Evolutionary conservation across 805 yeast species (phyloP).

Genomic region (Deakozyma indianensis): DNA sequence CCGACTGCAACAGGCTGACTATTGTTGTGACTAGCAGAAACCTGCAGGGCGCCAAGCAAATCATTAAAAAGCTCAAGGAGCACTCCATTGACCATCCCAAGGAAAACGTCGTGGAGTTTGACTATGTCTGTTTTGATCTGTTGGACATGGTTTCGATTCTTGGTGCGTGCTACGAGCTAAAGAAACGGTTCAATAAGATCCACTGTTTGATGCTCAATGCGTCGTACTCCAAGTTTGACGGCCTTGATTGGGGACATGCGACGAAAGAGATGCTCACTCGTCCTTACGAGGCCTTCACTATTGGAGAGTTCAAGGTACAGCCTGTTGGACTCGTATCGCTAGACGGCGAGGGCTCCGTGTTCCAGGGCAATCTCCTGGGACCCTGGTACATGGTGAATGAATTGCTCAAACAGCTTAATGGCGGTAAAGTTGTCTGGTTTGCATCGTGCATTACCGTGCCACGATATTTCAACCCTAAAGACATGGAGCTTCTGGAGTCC

Average conservation of each 20-base stretch:
- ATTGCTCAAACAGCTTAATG: constrained; percentile 40
- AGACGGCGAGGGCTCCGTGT: constrained; percentile 77
- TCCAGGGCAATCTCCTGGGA: constrained; percentile 94
- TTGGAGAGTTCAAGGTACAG: constrained; percentile 77
- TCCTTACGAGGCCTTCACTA: constrained; percentile 76
- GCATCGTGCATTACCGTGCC: constrained; percentile 74
- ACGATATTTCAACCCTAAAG: constrained; percentile 55
- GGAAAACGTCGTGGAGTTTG: constrained; percentile 57
- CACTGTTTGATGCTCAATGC: constrained; percentile 80
- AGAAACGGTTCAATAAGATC: constrained; percentile 45
- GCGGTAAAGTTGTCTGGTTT: constrained; percentile 71
- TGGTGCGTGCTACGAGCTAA: constrained; percentile 57
- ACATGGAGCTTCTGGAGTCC: constrained; percentile 53
- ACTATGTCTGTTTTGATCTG: constrained; percentile 81
- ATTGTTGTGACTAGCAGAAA: constrained; percentile 83
- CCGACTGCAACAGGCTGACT: constrained; percentile 44
- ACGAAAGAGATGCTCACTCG: constrained; percentile 44
- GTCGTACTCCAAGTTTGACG: constrained; percentile 76
- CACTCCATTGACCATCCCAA: constrained; percentile 6
- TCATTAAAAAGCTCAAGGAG: constrained; percentile 37
- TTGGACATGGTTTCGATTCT: constrained; percentile 76
- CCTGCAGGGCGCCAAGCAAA: constrained; percentile 67
- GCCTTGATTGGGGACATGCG: constrained; percentile 79
- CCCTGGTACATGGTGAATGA: constrained; percentile 76
- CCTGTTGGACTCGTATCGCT: constrained; percentile 54